Evolutionary conservation across 176 grass and related monocot species (phyloP).

Genomic region (Coix lacrymajobi): DNA sequence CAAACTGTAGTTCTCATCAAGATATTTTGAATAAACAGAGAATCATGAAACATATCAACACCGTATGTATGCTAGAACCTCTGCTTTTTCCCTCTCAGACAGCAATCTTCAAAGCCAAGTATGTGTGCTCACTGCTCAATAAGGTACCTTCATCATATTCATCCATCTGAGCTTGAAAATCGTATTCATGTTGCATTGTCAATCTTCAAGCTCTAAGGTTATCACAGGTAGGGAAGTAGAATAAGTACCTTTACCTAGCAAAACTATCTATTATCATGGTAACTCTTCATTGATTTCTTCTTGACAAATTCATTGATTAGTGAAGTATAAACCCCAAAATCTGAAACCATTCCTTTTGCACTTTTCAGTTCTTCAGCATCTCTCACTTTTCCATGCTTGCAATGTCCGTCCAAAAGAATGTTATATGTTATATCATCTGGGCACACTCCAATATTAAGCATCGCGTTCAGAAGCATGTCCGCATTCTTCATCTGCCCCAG

Average conservation of each 20-base stretch:
- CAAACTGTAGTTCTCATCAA: not conserved
- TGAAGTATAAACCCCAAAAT: slow-evolving; percentile 65
- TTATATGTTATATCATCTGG: slow-evolving; percentile 90
- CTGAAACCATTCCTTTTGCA: slow-evolving; percentile 69
- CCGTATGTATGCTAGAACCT: slow-evolving; percentile 8
- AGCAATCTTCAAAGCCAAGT: slow-evolving; percentile 17
- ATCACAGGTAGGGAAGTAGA: not conserved
- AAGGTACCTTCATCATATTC: not conserved
- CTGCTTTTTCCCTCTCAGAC: slow-evolving; percentile 15
- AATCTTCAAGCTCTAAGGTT: not conserved
- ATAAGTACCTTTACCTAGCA: not conserved
- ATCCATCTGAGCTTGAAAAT: not conserved
- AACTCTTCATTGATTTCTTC: slow-evolving; percentile 41
- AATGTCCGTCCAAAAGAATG: slow-evolving; percentile 81
- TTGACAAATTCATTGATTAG: slow-evolving; percentile 66
- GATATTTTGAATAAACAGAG: slow-evolving; percentile 24
- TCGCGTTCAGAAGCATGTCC: slow-evolving; percentile 67
- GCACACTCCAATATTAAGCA: slow-evolving; percentile 65
- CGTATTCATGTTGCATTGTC: not conserved
- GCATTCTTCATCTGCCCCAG: slow-evolving; percentile 81
- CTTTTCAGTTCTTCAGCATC: slow-evolving; percentile 52
- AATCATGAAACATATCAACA: slow-evolving; percentile 19
- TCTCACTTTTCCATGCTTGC: slow-evolving; percentile 53
- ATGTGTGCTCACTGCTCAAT: not conserved
- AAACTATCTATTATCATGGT: slow-evolving; percentile 33